These are phyloP conservation scores for Davidsoniella australis DNA, from an alignment of 2,329 filamentous ascomycete genomes.

Conservation along the genomic window DNA sequence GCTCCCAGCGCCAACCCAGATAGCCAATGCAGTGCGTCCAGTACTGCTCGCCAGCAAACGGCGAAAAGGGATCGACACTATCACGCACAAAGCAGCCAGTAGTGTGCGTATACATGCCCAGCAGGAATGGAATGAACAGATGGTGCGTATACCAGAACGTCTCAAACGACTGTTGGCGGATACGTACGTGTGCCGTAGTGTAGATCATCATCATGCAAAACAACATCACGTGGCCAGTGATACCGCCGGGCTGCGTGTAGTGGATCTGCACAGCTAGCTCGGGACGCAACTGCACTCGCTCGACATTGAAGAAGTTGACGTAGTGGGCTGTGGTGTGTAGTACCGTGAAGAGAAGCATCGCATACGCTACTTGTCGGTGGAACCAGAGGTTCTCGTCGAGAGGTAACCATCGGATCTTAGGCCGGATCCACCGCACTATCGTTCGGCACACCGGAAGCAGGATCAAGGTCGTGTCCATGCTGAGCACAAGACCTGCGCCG, in stretches of 20 bases:
- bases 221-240: slow-evolving; percentile 94
- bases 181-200: slow-evolving; percentile 82
- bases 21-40: slow-evolving; percentile 93
- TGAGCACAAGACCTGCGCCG: slow-evolving; percentile 75
- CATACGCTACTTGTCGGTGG: slow-evolving; percentile 84
- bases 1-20: slow-evolving; percentile 92
- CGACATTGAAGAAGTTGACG: slow-evolving; percentile 97
- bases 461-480: slow-evolving; percentile 73
- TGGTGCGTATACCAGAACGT: slow-evolving; percentile 99
- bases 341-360: slow-evolving; percentile 65
- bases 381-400: slow-evolving; percentile 97
- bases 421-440: slow-evolving; percentile 65
- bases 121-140: slow-evolving; percentile 88
- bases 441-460: slow-evolving; percentile 90
- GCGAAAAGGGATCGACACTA: slow-evolving; percentile 51
- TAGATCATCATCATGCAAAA: slow-evolving; percentile 99
- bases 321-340: slow-evolving; percentile 72
- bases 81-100: slow-evolving; percentile 94
- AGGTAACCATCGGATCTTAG: slow-evolving; percentile 73
- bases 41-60: slow-evolving; percentile 65
- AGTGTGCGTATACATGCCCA: slow-evolving; percentile 89
- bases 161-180: slow-evolving; percentile 92
- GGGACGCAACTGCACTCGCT: slow-evolving; percentile 64
- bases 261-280: slow-evolving; percentile 77
- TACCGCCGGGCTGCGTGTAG: slow-evolving; percentile 72